Percentiles rank a stretch among this genome's conserved stretches.
Evolutionary conservation across 2,329 filamentous ascomycete species (phyloP).

Genomic region (Madurella fahalii): DNA sequence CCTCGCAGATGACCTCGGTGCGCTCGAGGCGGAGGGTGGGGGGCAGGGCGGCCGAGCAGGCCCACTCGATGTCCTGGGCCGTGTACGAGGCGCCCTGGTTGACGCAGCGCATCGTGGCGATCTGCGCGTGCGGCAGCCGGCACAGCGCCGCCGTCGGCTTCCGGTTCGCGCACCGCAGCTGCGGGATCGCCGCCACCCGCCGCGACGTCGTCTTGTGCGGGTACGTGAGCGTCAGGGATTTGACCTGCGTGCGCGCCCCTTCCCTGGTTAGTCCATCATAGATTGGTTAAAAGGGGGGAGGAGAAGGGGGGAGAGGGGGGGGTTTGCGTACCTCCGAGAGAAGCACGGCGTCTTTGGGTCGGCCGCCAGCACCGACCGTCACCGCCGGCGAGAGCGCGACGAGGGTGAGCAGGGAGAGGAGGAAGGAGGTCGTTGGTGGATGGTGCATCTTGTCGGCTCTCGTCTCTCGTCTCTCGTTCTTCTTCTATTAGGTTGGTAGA

Average conservation of each 20-base stretch:
- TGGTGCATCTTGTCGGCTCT: conserved; percentile 6
- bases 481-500: no score
- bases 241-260: conserved; percentile 59
- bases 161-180: conserved; percentile 75
- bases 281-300: no score
- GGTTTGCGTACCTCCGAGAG: conserved; percentile 50
- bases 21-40: conserved; percentile 66
- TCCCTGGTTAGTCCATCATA: no score
- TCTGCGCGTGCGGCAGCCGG: conserved; percentile 56
- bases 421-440: not conserved
- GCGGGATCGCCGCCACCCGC: conserved; percentile 70
- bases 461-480: no score
- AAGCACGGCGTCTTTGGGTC: conserved; percentile 51
- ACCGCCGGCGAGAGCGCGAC: conserved; percentile 4
- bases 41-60: conserved; percentile 63
- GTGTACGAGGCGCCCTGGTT: conserved; percentile 81
- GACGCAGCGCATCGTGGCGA: conserved; percentile 83
- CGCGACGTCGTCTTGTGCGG: conserved; percentile 66
- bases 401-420: conserved; percentile 6
- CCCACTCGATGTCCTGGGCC: conserved; percentile 82
- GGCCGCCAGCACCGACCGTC: conserved; percentile 24
- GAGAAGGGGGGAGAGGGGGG: not conserved
- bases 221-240: conserved; percentile 71
- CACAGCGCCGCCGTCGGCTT: conserved; percentile 51
- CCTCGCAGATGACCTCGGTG: conserved; percentile 91